Base-by-base conservation (phyloP, 768 basidiomycete genomes). In the Pseudohyphozyma bogoriensis region DNA sequence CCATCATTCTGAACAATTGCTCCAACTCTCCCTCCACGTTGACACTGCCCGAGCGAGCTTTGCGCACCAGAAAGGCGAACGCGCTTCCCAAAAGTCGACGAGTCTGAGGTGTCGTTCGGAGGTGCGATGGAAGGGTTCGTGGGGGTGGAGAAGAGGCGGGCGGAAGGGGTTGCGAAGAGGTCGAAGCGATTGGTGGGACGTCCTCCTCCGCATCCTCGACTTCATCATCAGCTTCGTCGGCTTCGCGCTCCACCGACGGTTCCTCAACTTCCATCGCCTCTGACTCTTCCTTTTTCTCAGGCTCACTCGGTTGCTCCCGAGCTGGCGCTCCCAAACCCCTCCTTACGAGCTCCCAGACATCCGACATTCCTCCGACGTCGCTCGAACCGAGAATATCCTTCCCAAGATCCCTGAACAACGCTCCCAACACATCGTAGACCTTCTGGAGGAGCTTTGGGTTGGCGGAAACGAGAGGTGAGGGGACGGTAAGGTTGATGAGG, bases 41-140 rank as follows among this genome's bases (percentile, higher is more conserved):
- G 13, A n/a, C 40, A 28, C 49, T 35, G 2, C 55, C 39, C 0
- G 65, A 56, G 20, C 55, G 52, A 13, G 63, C 62, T 44, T 64
- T 64, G 56, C 66, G 63, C 0, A 67, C 63, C 47, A 67, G 66
- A 60, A 51, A 64, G 8, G 66, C 57, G 56, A 67, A 62, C 12
- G 66, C 56, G 49, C 58, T 62, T 37, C 50, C 63, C 35, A 64
- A 55, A 0, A 67, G 52, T 13, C 66, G 62, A 28, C 66, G 66
- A 3, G 63, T 67, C 20, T 67, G 62, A 3, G 62, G 66, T 0
- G 60, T 67, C n/a, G 63, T 67, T 39, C 63, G 63, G 55, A 64
- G 60, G 26, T 44, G 37, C 15, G 44, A 32, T 1, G 62, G 58
- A 0, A 64, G 52, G 9, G 52, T 33, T 4, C 31, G 35, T 11